These are phyloP conservation scores for Acaromyces ingoldii DNA, from an alignment of 1,284 basidiomycete genomes.

Conservation along the genomic window DNA sequence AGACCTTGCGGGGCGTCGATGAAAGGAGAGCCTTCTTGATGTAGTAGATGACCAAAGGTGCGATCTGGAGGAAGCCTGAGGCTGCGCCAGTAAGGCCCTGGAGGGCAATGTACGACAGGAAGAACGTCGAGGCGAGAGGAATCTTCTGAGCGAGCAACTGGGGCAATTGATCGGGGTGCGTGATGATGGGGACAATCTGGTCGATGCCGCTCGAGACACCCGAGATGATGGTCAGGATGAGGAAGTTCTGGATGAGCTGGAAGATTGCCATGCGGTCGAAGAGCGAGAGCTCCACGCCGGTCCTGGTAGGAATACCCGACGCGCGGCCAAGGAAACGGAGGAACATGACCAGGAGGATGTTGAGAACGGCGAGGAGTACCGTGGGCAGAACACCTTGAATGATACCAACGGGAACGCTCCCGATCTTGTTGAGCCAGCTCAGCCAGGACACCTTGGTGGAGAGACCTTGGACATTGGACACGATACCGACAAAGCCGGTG, in stretches of 20 bases:
- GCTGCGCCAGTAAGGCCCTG: slow-evolving; percentile 57
- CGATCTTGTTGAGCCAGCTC: slow-evolving; percentile 71
- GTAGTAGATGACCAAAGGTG: slow-evolving; percentile 72
- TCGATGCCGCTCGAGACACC: slow-evolving; percentile 28
- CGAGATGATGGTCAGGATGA: slow-evolving; percentile 45
- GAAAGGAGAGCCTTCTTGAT: slow-evolving; percentile 78
- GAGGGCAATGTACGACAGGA: slow-evolving; percentile 70
- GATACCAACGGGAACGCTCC: slow-evolving; percentile 62
- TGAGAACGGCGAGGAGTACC: slow-evolving; percentile 76
- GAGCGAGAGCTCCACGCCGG: slow-evolving; percentile 77
- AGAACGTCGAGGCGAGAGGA: slow-evolving; percentile 83
- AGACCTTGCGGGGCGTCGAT: slow-evolving; percentile 81
- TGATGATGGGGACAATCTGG: slow-evolving; percentile 21
- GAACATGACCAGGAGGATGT: slow-evolving; percentile 84
- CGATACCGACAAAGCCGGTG: slow-evolving; percentile 70
- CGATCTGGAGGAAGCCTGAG: slow-evolving; percentile 72
- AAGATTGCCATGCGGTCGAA: slow-evolving; percentile 91
- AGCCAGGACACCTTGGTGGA: slow-evolving; percentile 67
- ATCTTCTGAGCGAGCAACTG: slow-evolving; percentile 58
- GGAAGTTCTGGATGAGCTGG: slow-evolving; percentile 58
- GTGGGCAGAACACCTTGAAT: slow-evolving; percentile 72
- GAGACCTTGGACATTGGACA: slow-evolving; percentile 74
- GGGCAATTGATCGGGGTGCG: slow-evolving; percentile 29
- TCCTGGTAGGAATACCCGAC: slow-evolving; percentile 74
- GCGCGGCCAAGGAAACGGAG: slow-evolving; percentile 70